Evolutionary conservation across 768 basidiomycete genomes (phyloP), one percentile per base, ranked within the genome.

Genomic region (Suillus alpinus): DNA sequence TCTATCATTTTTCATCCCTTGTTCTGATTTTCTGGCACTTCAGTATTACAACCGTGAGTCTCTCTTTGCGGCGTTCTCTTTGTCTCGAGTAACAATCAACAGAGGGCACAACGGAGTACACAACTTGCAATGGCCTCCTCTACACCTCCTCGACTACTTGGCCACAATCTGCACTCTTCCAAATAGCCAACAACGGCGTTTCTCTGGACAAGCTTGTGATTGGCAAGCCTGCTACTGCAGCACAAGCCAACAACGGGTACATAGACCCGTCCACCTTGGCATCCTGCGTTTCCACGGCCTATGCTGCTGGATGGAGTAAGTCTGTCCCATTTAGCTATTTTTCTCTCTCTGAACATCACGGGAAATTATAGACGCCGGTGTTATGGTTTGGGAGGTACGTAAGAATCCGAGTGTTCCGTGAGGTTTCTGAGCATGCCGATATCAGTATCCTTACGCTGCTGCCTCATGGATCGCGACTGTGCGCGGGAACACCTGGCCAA

Each of bases 221-320:
- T 62, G 84, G 84, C 0, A 85, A 86, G 69, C 84, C 83, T 8
- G 77, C 74, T 2, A 79, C 71, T 29, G 37, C 69, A 1, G 67
- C 66, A 3, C 79, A 80, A 31, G 81, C 83, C 1, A 76, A 56
- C 53, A 83, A 77, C 37, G 81, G 87, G 7, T 91, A 82, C 73
- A 86, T 92, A 65, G 76, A 73, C 37, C 78, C 87, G 1, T 71
- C 78, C 2, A 82, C 81, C 16, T 76, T 92, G 20, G 81, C 85
- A 0, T 70, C 72, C 2, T 92, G 91, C 68, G 75, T 91, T 34
- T 65, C 78, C 18, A 76, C 86, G 70, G 91, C 87, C 0, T 82
- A 84, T 64, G 67, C 64, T n/a, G 60, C 80, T 60, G 89, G 88
- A 32, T 92, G 90, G 90, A 81, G 86, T 86, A 62, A 73, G 87